Base-by-base conservation (phyloP, 805 yeast genomes). In the Tetrapisispora pingtungensis region DNA sequence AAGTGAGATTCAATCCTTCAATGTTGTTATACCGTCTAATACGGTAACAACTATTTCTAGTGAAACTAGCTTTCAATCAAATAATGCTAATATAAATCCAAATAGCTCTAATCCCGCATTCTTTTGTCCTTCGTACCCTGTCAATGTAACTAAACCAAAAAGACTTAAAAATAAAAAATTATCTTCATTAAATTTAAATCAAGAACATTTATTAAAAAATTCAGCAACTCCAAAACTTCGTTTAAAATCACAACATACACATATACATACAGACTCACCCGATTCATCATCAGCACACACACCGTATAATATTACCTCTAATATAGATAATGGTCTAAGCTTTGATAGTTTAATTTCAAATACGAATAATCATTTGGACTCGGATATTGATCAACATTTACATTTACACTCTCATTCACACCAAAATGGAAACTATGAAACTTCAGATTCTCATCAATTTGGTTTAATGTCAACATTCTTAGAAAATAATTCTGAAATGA, bases 1-100 rank as follows among this genome's bases (percentile, higher is more conserved):
- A 7, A 57, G 53, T 38, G 68, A 64, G 48, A 60, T 64, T 41
- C 52, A 58, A 45, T 57, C 62, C 34, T 64, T 64, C 40, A 55
- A 61, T 45, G 57, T 64, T 17, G 58, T 62, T 17, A 47, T 64
- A 36, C 68, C 68, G 4, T 55, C 45, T 14, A 36, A 36, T 42
- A 17, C 18, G 14, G 14, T 18, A 5, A 40, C 36, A 22, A 40
- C 36, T 10, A 33, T 32, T 12, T 27, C 40, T 3, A 20, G n/a
- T 14, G 33, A 18, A 28, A 31, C 5, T 17, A 13, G 2, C 10
- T 5, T 28, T 17, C 33, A 26, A 3, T 26, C 33, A 6, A 17
- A 26, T 8, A 13, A 26, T 17, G 8, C 15, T 10, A 37, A 17
- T 37, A 26, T 37, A 3, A 27, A 37, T 37, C 26, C 33, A 12